Base-by-base conservation (phyloP, 768 basidiomycete species). In the Mycena maculata region DNA sequence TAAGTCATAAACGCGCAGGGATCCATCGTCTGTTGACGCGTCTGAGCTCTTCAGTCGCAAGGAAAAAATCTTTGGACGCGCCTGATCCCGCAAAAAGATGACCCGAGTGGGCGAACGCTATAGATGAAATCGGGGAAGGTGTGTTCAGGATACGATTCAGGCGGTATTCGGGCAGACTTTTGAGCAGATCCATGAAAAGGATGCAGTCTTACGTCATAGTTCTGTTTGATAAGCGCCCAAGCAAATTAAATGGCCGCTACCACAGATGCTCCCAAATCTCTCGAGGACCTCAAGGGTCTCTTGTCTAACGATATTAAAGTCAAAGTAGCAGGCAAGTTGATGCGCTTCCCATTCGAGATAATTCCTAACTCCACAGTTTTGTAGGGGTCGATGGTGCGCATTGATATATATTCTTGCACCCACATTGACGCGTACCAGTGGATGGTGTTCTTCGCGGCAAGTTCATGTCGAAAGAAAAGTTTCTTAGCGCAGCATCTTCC, bases 401-500 rank as follows among this genome's bases (percentile, higher is more conserved):
- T n/a, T n/a, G n/a, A n/a, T 93, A 76, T 73, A 80, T n/a, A 71
- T 45, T 58, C 52, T 31, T 18, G 55, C 59, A 48, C 20, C 56
- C 30, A 41, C 31, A 8, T 41, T 62, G 11, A 67, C 18, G 25
- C 31, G 25, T 15, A 41, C 28, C 70, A 96, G 95, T 96, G 38
- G 97, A 99, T 78, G 97, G 97, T 30, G 90, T 98, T 13, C 84
- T 98, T 18, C 86, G 97, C 33, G 97, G 97, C n/a, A 98, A 98
- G 80, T 93, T 91, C 75, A 94, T 95, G 92, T 93, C 92, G 18
- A 98, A 93, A 80, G 85, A 90, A 55, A 99, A 99, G 80, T 98
- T 99, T 76, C 75, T 98, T 36, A 89, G 89, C 53, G 92, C 94
- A 0, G 92, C 85, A 10, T 87, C 90, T 54, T 86, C 90, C 1